Evolutionary conservation across 805 yeast species (phyloP).

Genomic region (Yarrowia sp.): DNA sequence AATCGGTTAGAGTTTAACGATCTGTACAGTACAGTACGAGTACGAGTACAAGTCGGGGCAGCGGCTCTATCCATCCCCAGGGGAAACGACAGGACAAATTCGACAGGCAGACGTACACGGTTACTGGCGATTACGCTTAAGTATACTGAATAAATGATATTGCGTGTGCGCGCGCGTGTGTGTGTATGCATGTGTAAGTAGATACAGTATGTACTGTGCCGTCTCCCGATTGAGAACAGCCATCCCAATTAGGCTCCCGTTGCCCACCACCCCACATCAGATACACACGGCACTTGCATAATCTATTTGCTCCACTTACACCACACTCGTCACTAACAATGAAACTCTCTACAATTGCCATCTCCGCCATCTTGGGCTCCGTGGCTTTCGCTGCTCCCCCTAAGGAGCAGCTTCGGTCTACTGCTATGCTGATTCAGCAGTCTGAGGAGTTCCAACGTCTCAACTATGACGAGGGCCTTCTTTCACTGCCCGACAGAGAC

Average conservation of each 20-base stretch:
- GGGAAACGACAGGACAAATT: too few relatives aligned
- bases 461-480: constrained; percentile 25
- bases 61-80: too few relatives aligned
- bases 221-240: background rate
- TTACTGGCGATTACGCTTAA: too few relatives aligned
- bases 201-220: too few relatives aligned
- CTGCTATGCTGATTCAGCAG: constrained; percentile 18
- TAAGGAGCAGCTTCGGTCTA: background rate
- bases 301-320: background rate
- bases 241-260: background rate
- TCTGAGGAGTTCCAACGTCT: constrained; percentile 17
- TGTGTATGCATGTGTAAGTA: too few relatives aligned
- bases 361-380: constrained; percentile 6
- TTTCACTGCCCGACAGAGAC: constrained; percentile 8
- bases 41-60: too few relatives aligned
- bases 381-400: constrained; percentile 8
- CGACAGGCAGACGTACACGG: too few relatives aligned
- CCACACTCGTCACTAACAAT: background rate
- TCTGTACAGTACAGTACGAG: too few relatives aligned
- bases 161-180: too few relatives aligned
- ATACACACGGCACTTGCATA: constrained; percentile 8
- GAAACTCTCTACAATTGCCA: background rate
- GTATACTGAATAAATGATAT: too few relatives aligned
- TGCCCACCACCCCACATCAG: constrained; percentile 12
- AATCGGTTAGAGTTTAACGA: too few relatives aligned